Evolutionary conservation across 495 filamentous ascomycete genomes (phyloP).

Genomic region (Tuber indicum): DNA sequence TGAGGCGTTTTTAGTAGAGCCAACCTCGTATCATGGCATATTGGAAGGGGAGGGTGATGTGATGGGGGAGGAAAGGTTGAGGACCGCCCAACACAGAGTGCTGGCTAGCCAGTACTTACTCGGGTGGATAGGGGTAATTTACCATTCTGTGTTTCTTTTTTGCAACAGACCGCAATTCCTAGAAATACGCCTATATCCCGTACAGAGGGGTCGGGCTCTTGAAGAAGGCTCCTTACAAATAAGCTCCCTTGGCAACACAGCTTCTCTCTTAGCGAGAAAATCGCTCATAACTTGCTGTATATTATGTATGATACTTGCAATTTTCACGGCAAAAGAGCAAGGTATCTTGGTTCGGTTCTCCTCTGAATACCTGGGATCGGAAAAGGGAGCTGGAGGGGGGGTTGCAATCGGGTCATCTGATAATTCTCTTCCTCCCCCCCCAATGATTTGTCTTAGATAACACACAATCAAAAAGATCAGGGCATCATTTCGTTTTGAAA

Average conservation of each 20-base stretch:
- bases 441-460: conserved; percentile 35
- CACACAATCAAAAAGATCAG: neutral
- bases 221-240: conserved; percentile 1
- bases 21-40: neutral
- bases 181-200: neutral
- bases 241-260: conserved; percentile 18
- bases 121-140: too few relatives aligned
- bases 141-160: neutral
- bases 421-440: conserved; percentile 13
- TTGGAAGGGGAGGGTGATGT: neutral
- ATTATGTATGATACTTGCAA: neutral
- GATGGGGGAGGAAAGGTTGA: neutral
- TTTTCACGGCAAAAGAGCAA: neutral
- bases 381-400: neutral
- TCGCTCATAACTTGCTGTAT: conserved; percentile 19
- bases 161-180: neutral
- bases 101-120: neutral
- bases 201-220: neutral
- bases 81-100: neutral
- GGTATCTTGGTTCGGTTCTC: neutral
- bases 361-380: neutral
- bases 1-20: neutral
- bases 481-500: neutral
- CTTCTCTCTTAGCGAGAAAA: conserved; percentile 13
- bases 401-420: conserved; percentile 29